Percentiles rank a stretch among this genome's conserved stretches.
phyloP scores from a whole-genome alignment of 2,329 filamentous ascomycete genomes.

The Aspergillus sp. region DNA sequence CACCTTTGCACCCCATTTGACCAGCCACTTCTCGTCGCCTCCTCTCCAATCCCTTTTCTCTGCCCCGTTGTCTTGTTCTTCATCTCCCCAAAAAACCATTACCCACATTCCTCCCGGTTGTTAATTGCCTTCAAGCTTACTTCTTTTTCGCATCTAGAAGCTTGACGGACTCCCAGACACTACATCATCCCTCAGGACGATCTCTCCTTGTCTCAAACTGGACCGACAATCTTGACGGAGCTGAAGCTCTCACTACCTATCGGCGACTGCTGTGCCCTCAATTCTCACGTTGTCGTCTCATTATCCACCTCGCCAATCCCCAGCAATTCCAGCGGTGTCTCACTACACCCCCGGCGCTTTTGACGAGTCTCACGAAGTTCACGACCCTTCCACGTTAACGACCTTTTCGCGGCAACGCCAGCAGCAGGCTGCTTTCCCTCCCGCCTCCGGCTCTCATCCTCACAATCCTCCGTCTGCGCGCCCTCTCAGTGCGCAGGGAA shows the following conservation, averaged over 20 bases:
- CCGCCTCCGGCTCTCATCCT: constrained; percentile 47
- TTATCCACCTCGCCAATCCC: constrained; percentile 19
- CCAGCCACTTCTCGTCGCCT: constrained; percentile 27
- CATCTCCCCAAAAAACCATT: constrained; percentile 7
- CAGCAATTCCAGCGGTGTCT: constrained; percentile 42
- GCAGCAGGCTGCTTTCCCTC: constrained; percentile 41
- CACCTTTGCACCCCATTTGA: constrained; percentile 19
- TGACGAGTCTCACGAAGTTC: constrained; percentile 56
- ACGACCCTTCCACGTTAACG: constrained; percentile 50
- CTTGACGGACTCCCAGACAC: constrained; percentile 7
- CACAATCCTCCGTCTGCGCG: constrained; percentile 33
- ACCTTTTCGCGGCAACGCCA: constrained; percentile 46
- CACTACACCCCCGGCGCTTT: constrained; percentile 36
- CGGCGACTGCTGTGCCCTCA: constrained; percentile 3
- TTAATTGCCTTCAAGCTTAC: constrained; percentile 11
- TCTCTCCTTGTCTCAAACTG: not conserved
- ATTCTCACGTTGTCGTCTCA: constrained; percentile 34
- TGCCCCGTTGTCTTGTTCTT: constrained; percentile 11
- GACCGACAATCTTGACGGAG: not conserved
- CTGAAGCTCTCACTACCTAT: not conserved
- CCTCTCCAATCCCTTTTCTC: constrained; percentile 6
- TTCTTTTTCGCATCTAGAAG: constrained; percentile 4
- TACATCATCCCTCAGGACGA: constrained; percentile 8
- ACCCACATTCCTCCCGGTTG: constrained; percentile 25
- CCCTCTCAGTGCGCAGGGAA: constrained; percentile 54